Base-by-base conservation (phyloP, 345 rosid species). In the Eucalyptus victrix region DNA sequence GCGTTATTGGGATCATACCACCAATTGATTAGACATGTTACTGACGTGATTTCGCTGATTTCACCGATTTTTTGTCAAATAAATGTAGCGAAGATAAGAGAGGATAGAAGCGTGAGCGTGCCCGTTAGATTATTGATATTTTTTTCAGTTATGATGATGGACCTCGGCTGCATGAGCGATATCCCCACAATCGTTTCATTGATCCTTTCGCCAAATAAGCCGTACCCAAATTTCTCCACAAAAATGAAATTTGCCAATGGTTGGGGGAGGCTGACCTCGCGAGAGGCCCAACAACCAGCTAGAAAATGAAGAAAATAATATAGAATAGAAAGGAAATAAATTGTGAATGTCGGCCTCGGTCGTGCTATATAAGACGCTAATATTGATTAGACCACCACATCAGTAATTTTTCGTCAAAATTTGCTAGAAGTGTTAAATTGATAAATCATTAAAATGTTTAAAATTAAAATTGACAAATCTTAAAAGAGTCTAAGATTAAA, bases 341-440 rank as follows among this genome's bases (percentile, higher is more conserved):
- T 53, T 53, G 5, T 53, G 58, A 53, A 53, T 53, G 58, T 5
- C 11, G 2, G 58, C 11, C 11, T 8, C 10, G 1, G 24, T 19
- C 11, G 0, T 19, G 58, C 58, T 53, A 19, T 19, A 21, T 19
- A 53, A 53, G 58, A 53, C 0, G 1, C 5, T 21, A 1, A 53
- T 1, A 53, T 53, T 8, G 26, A 4, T 53, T 21, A 53, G 58
- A 53, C 11, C 11, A 1, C 11, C 1, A 56, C 2, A 24, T 56
- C 0, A 5, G 2, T 24, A 56, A 23, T 24, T 56, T 56, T 24
- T 24, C 1, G 3, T 5, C 62, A 56, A 56, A 24, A 56, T 56
- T 56, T 23, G 30, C 3, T 24, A 56, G 3, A 24, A 23, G 2
- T 23, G 30, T 23, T 56, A 56, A 23, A 56, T 56, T 56, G 30